These are phyloP conservation scores for Cryomyces minteri DNA, from an alignment of 495 filamentous ascomycete species.

Conservation along the genomic window DNA sequence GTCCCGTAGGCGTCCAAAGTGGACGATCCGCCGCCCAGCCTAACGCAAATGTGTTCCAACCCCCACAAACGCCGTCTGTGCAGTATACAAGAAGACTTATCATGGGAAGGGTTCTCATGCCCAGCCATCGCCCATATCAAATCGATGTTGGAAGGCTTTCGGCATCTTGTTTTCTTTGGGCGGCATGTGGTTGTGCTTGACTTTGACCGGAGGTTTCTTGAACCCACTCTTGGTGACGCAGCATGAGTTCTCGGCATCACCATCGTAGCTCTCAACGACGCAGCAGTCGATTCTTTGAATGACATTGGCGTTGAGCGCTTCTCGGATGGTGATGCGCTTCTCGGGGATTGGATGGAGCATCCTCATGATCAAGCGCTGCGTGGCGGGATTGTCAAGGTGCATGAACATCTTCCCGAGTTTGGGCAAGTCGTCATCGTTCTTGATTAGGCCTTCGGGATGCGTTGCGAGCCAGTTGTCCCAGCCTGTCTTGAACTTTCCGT, in stretches of 20 bases:
- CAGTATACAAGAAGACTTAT: no score
- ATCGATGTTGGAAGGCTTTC: conserved; percentile 10
- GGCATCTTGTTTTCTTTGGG: conserved; percentile 10
- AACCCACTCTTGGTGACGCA: conserved; percentile 2
- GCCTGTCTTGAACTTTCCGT: conserved; percentile 36
- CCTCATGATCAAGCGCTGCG: conserved; percentile 45
- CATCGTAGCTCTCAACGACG: conserved; percentile 19
- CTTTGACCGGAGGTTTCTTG: conserved; percentile 4
- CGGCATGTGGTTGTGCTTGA: conserved; percentile 15
- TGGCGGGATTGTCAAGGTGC: conserved; percentile 28
- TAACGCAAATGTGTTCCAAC: no score
- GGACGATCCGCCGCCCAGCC: no score
- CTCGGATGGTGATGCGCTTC: conserved; percentile 42
- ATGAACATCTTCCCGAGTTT: conserved; percentile 24
- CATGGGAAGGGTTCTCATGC: background rate
- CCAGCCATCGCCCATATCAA: conserved; percentile 17
- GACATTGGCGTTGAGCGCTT: conserved; percentile 41
- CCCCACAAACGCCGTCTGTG: no score
- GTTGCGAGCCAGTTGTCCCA: conserved; percentile 42
- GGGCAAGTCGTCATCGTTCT: conserved; percentile 27
- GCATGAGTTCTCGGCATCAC: conserved; percentile 9
- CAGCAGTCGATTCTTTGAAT: conserved; percentile 57
- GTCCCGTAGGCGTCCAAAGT: no score
- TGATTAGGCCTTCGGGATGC: conserved; percentile 27
- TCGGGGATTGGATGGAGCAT: conserved; percentile 60